Base-by-base conservation (phyloP, 1,139 yeast species). In the Pichiaceae sp. region DNA sequence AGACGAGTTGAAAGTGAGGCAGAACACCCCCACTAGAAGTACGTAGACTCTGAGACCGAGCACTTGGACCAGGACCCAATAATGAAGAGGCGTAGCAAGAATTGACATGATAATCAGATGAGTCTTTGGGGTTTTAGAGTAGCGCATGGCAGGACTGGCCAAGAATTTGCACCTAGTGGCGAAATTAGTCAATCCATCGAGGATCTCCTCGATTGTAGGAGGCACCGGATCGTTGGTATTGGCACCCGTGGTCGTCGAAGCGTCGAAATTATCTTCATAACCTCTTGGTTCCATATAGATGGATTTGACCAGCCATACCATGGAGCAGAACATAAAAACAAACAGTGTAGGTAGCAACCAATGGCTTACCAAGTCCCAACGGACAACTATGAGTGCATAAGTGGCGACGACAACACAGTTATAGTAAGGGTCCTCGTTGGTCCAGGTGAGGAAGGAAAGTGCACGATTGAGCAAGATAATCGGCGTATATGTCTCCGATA, bases 151-250 rank as follows among this genome's bases (percentile, higher is more conserved):
- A 12, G 20, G 24, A 11, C 21, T 18, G 12, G 17, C 48, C 3
- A 72, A 37, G 50, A 69, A 58, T 37, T 70, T 74, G 42, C 63
- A 57, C 34, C 79, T 58, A 0, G 63, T 57, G 1, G 70, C 62
- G 34, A 75, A 61, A 45, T 75, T 75, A 39, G 70, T 70, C 39
- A 74, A 50, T 0, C 74, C 66, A 43, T 68, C 67, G 33, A 75
- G 46, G 2, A 75, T 72, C 46, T 75, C 81, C 39, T 74, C 80
- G 32, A 75, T 55, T 1, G 81, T 74, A 5, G 81, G 80, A 2
- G 54, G 42, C 7, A 6, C 28, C 5, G 28, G 28, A 8, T 7
- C 8, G 8, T 11, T 12, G 8, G 28, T 5, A 6, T 11, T 6
- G 14, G 14, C 28, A 6, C 15, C 28, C 25, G 25, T 21, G 25